phyloP scores from a whole-genome alignment of 306 rosid genomes.

The Quercus glauca region DNA sequence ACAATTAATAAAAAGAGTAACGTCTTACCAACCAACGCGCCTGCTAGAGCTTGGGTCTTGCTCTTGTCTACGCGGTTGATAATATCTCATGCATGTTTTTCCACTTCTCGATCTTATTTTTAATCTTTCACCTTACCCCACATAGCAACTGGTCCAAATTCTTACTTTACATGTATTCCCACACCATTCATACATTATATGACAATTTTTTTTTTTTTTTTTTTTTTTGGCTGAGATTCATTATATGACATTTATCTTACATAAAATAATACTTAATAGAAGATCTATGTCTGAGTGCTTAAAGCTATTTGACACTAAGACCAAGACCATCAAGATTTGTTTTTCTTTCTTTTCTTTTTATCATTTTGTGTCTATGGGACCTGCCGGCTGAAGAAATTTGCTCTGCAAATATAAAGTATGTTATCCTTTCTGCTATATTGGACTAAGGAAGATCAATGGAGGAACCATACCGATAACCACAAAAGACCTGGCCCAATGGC shows the following conservation, averaged over 20 bases:
- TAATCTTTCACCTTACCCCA: constrained; percentile 3
- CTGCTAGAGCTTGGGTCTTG: not conserved
- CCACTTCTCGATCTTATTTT: not conserved
- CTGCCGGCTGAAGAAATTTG: not conserved
- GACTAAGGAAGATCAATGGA: not conserved
- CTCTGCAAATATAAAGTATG: not conserved
- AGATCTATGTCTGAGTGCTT: not conserved
- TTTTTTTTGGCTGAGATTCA: not conserved
- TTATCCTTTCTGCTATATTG: not conserved
- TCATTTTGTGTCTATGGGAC: not conserved
- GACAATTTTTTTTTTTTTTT: too few relatives aligned
- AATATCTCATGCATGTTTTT: not conserved
- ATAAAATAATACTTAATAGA: not conserved
- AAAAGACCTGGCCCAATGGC: not conserved
- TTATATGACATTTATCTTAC: not conserved
- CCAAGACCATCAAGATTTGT: not conserved
- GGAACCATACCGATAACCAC: not conserved
- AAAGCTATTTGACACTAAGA: not conserved
- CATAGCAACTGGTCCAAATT: not conserved
- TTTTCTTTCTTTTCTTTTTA: not conserved
- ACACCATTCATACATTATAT: not conserved
- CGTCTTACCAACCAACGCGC: not conserved
- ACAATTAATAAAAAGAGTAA: too few relatives aligned
- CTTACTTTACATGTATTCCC: not conserved
- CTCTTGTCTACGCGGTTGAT: not conserved